A percentile compares a stretch with the other conserved stretches of the same genome.
phyloP scores from a whole-genome alignment of 2,329 filamentous ascomycete genomes.

The Didymella lethalis region DNA sequence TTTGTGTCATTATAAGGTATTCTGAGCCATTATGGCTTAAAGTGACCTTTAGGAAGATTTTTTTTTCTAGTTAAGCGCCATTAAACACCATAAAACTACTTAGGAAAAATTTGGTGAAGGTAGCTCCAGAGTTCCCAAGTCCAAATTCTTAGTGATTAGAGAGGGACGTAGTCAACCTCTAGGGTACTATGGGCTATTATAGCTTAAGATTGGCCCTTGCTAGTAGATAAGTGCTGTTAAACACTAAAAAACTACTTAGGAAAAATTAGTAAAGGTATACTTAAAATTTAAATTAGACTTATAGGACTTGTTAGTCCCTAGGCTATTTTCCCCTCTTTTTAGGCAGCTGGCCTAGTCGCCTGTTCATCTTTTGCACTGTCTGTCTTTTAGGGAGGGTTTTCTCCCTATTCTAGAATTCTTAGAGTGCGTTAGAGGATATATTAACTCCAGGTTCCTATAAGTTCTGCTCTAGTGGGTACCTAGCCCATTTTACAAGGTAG shows the following conservation, averaged over 20 bases:
- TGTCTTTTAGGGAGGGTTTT: neutral
- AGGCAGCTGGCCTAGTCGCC: neutral
- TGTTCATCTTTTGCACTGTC: no score
- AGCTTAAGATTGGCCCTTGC: no score
- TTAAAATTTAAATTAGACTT: neutral
- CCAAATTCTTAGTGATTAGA: no score
- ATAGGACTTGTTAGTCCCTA: neutral
- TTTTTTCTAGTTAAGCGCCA: no score
- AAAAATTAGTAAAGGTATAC: no score
- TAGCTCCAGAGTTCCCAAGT: neutral
- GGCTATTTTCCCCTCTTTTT: neutral
- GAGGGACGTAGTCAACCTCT: no score
- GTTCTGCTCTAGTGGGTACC: neutral
- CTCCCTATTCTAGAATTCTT: neutral
- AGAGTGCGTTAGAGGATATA: neutral
- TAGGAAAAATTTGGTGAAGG: conserved; percentile 1
- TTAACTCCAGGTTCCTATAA: neutral
- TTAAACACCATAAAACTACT: neutral
- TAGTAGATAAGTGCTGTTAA: no score
- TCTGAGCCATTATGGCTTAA: neutral
- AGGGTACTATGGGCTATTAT: no score
- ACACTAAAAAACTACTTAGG: no score
- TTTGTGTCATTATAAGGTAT: neutral
- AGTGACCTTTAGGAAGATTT: neutral
- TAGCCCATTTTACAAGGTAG: neutral